Conservation (phyloP, 768 basidiomycete genomes). For the Fistulinella prunicolor region DNA sequence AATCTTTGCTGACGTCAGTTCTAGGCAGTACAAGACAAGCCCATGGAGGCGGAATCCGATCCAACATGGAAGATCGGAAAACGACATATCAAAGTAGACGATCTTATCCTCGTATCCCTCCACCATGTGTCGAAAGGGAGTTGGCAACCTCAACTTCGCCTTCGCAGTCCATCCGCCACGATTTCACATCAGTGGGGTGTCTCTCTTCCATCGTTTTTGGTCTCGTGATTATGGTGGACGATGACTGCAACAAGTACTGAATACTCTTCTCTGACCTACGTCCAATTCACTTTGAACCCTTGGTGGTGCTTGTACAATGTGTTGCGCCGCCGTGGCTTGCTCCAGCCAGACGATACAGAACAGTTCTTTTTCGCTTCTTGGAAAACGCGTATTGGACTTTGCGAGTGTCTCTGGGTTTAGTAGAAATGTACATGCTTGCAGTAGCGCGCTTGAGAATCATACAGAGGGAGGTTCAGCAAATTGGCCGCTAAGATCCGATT, state of each 20-base stretch:
- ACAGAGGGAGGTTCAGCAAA: no score
- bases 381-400: not conserved
- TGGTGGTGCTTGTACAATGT: no score
- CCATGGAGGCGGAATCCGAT: slow-evolving; percentile 66
- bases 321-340: not conserved
- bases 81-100: slow-evolving; percentile 55
- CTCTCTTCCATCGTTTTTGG: not conserved
- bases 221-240: no score
- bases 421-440: not conserved
- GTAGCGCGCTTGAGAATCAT: no score
- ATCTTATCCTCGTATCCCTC: slow-evolving; percentile 71
- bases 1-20: slow-evolving; percentile 6
- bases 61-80: slow-evolving; percentile 60
- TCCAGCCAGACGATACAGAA: not conserved
- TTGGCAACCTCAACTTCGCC: slow-evolving; percentile 77
- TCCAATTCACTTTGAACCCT: not conserved
- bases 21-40: slow-evolving; percentile 47
- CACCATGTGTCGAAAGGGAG: slow-evolving; percentile 82
- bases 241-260: not conserved
- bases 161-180: slow-evolving; percentile 23
- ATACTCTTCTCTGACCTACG: not conserved
- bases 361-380: not conserved
- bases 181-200: slow-evolving; percentile 3
- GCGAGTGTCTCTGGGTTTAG: not conserved
- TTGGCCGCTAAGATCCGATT: no score